Percentiles rank a stretch among this genome's conserved stretches.
Conservation (phyloP, 139 green algal genomes). For the Chlorella sp. region DNA sequence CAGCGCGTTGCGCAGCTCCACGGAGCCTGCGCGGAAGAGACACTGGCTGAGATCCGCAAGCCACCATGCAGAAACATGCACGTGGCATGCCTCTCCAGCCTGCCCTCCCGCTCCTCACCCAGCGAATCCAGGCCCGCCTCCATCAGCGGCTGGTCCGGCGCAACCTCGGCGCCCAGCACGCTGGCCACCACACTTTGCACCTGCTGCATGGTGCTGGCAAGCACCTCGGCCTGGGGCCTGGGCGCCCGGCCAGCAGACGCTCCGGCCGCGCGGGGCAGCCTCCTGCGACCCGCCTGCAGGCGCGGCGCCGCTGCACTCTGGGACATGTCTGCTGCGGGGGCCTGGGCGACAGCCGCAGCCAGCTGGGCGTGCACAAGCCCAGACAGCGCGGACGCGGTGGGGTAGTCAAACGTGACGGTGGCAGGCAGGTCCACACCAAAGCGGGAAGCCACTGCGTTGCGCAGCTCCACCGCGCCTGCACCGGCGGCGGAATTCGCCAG, state of each 20-base stretch:
- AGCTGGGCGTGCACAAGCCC: slow-evolving; percentile 16
- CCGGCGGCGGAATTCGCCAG: neutral
- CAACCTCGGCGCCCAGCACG: slow-evolving; percentile 23
- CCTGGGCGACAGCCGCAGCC: neutral
- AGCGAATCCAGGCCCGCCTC: slow-evolving; percentile 74
- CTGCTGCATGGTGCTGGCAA: neutral
- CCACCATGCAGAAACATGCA: too few species aligned
- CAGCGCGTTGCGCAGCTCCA: slow-evolving; percentile 51
- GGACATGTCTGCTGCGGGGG: neutral
- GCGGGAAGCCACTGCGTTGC: slow-evolving; percentile 17
- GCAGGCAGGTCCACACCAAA: slow-evolving; percentile 36
- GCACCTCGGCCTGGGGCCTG: neutral
- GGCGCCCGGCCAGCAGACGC: neutral
- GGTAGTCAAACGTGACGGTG: slow-evolving; percentile 66
- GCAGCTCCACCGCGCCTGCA: slow-evolving; percentile 42
- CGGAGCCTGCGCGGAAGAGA: too few species aligned
- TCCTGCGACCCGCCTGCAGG: neutral
- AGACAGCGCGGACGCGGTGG: slow-evolving; percentile 42
- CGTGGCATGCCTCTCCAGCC: too few species aligned
- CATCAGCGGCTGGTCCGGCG: slow-evolving; percentile 64
- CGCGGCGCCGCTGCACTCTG: neutral
- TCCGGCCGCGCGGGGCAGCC: neutral
- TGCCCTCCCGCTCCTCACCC: too few species aligned
- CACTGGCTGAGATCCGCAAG: too few species aligned
- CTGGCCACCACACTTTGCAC: neutral